phyloP scores from a whole-genome alignment of 495 filamentous ascomycete species.

The Tuber indicum region DNA sequence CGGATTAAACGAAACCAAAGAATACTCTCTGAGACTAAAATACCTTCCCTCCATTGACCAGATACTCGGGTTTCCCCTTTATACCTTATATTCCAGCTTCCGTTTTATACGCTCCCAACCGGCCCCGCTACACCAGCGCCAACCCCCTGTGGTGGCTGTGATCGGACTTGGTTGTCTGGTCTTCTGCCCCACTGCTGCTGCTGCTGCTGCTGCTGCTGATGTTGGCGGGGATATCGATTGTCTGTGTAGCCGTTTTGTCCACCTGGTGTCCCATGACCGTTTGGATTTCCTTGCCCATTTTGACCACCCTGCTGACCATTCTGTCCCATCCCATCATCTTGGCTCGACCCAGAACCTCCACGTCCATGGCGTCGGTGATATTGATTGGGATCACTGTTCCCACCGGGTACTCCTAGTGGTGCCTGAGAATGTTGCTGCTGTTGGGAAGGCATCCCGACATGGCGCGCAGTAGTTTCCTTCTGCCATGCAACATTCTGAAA shows the following conservation, averaged over 20 bases:
- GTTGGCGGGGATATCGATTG: conserved; percentile 5
- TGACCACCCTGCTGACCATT: conserved; percentile 42
- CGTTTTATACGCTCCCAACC: conserved; percentile 17
- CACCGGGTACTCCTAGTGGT: conserved; percentile 13
- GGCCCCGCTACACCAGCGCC: conserved; percentile 19
- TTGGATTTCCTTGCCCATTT: conserved; percentile 41
- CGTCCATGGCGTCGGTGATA: conserved; percentile 32
- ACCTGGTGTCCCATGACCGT: conserved; percentile 36
- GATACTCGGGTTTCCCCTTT: conserved; percentile 15
- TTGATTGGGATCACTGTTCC: conserved; percentile 28
- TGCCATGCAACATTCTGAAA: conserved; percentile 64
- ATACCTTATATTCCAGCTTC: conserved; percentile 16
- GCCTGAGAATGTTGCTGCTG: conserved; percentile 43
- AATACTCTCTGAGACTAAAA: conserved; percentile 41
- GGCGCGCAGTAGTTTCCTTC: conserved; percentile 71
- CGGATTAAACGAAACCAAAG: conserved; percentile 38
- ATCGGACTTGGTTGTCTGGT: conserved; percentile 28
- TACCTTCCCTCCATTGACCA: conserved; percentile 34
- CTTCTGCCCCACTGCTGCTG: conserved; percentile 23
- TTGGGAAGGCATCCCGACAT: conserved; percentile 58
- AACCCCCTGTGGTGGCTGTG: conserved; percentile 40
- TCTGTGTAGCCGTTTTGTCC: conserved; percentile 40
- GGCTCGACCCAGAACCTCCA: conserved; percentile 31
- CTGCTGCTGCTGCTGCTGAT: conserved; percentile 9
- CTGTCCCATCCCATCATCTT: conserved; percentile 44